These are phyloP conservation scores for Cinnamomum micranthum DNA, from an alignment of 164 flowering plant genomes.

Conservation along the genomic window DNA sequence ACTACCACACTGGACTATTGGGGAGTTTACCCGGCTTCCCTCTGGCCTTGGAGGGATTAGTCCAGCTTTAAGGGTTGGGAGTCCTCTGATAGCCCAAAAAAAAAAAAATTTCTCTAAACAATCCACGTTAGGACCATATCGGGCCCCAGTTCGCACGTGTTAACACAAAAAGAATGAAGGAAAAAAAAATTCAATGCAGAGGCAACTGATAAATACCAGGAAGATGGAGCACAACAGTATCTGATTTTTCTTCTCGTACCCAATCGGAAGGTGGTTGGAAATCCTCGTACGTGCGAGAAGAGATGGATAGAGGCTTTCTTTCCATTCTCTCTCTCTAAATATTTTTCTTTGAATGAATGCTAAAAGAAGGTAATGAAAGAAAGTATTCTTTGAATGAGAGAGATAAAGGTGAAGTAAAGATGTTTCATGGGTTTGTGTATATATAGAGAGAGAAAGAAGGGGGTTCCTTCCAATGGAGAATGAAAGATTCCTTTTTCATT, in stretches of 20 bases:
- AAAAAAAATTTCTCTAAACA: too few relatives aligned
- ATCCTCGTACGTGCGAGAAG: not conserved
- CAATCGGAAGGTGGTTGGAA: not conserved
- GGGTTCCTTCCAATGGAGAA: not conserved
- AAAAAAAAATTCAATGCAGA: not conserved
- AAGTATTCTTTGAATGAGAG: not conserved
- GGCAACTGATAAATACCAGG: not conserved
- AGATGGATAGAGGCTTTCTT: not conserved
- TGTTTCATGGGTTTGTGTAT: not conserved
- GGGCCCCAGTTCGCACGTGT: too few relatives aligned
- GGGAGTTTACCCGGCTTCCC: too few relatives aligned
- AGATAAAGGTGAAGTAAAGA: not conserved
- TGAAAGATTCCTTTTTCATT: not conserved
- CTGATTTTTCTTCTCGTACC: not conserved
- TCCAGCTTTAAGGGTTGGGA: too few relatives aligned
- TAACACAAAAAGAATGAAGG: not conserved
- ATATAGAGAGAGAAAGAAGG: not conserved
- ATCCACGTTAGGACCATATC: too few relatives aligned
- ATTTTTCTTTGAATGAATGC: not conserved
- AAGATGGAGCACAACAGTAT: not conserved
- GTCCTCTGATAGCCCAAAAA: too few relatives aligned
- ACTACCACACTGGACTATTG: too few relatives aligned
- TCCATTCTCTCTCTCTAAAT: not conserved
- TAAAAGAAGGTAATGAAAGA: not conserved
- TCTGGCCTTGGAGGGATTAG: too few relatives aligned